Base-by-base conservation (phyloP, 2,329 filamentous ascomycete genomes). In the Basipetospora chlamydospora region DNA sequence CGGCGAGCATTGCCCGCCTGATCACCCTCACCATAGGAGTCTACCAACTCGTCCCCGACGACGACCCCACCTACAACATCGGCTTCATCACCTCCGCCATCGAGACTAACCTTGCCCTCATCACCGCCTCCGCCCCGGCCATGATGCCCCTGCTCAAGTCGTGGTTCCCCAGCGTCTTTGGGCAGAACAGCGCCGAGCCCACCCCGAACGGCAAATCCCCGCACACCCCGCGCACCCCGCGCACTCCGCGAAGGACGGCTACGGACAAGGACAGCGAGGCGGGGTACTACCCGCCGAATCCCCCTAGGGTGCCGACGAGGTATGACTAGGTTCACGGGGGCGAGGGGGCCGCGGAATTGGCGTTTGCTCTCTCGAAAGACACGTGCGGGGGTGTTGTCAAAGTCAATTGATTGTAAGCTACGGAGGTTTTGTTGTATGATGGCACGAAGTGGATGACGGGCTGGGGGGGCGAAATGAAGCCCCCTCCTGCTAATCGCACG, bases 91-190 rank as follows among this genome's bases (percentile, higher is more conserved):
- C 48, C 5, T 53, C 49, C 28, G 47, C 47, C 8, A 43, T 59
- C 37, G 57, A 60, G 36, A 50, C 49, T 21, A 59, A 59, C 33
- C 44, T 60, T 0, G 55, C 55, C 32, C 54, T 61, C 34, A 52
- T 59, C 13, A 53, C 54, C 5, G 54, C 51, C 8, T 58, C 51
- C 5, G 48, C 50, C 1, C 57, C 57, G 4, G 50, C 55, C 10
- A 47, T 59, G 6, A 51, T 54, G 32, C 52, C 56, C 3, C 47
- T 59, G 4, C 47, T 54, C 29, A 46, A 49, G 26, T 41, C 49
- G 25, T 54, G 52, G 47, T 52, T 56, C 43, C 57, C 57, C 26
- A 42, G 42, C 9, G 38, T 54, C 33, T 59, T 59, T 31, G 37
- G 37, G 25, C 23, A 18, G 15, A 29, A 36, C 22, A 10, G n/a